Conservation (phyloP, 2,329 filamentous ascomycete genomes). For the Hypoxylon sp. region DNA sequence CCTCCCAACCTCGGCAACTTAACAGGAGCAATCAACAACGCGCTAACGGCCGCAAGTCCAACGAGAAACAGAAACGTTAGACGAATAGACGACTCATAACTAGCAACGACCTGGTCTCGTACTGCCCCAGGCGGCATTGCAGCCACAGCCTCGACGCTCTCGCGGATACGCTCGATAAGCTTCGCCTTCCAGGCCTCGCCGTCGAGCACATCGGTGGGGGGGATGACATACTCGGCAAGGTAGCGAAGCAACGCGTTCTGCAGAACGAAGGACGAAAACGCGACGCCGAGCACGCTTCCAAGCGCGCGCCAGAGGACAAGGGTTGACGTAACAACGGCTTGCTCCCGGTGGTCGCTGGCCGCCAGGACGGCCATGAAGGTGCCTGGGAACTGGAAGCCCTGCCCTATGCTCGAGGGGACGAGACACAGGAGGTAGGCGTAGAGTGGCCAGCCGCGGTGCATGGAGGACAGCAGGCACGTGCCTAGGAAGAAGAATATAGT, state of each 20-base stretch:
- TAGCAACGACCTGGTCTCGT: constrained; percentile 62
- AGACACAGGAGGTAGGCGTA: constrained; percentile 64
- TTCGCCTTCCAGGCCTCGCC: constrained; percentile 63
- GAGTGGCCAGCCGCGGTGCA: constrained; percentile 61
- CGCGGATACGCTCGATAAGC: constrained; percentile 61
- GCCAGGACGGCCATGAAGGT: constrained; percentile 71
- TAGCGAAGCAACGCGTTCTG: constrained; percentile 74
- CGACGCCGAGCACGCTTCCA: constrained; percentile 77
- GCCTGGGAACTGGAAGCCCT: constrained; percentile 71
- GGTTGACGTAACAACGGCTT: constrained; percentile 75
- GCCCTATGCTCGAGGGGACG: constrained; percentile 64
- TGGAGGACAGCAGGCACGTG: constrained; percentile 56
- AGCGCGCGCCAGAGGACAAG: constrained; percentile 76
- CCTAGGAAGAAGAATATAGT: constrained; percentile 59
- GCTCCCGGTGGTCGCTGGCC: constrained; percentile 65
- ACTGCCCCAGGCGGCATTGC: constrained; percentile 52
- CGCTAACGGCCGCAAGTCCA: constrained; percentile 57
- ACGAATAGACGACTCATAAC: constrained; percentile 62
- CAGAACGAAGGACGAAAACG: constrained; percentile 73
- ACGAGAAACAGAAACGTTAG: constrained; percentile 56
- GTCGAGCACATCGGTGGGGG: constrained; percentile 1
- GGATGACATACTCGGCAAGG: constrained; percentile 64
- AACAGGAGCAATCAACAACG: constrained; percentile 59
- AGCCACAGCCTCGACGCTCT: constrained; percentile 63
- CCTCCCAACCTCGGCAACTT: constrained; percentile 62